Base-by-base conservation (phyloP, 176 grass and related monocot genomes). In the Oryza glumipatula region DNA sequence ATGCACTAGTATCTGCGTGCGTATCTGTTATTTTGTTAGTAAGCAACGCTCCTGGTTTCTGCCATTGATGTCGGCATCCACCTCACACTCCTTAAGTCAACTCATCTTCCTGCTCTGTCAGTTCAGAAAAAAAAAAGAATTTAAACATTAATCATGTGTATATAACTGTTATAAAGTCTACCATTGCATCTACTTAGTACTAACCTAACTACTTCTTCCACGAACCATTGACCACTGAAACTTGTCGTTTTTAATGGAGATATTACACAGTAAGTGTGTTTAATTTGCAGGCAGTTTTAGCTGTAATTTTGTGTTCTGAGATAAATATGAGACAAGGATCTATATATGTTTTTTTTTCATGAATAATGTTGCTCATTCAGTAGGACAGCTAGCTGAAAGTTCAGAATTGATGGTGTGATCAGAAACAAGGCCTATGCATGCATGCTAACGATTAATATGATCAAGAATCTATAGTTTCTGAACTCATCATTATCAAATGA, bases 61-160 rank as follows among this genome's bases (percentile, higher is more conserved):
- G 70, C 17, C 70, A 21, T 74, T 56, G 14, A 64, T 82, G 68
- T 65, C 73, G 81, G 10, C 56, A 43, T 65, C 81, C 63, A 47
- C 70, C 63, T 65, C 39, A 35, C 70, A 83, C 70, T 83, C 70
- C 43, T 39, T 9, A 83, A 83, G 82, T 76, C 82, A 83, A 76
- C 72, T 83, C 46, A 67, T 51, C 61, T 83, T 76, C 60, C 23
- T 83, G 23, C 72, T 10, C 46, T 76, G 82, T 83, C 70, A 63
- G 69, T 73, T 24, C 2, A 65, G 13, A 24, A 0, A 16, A 32
- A 32, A 26, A 44, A 45, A 16, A 58, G 54, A 58, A 74, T 35
- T 23, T 61, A 65, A n/a, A 19, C 70, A 63, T 74, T 7, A 11
- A 49, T 33, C 61, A 23, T 63, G 8, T 63, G n/a, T 63, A 63